Conservation (phyloP, 148 eudicot genomes). For the Persicaria maculosa region DNA sequence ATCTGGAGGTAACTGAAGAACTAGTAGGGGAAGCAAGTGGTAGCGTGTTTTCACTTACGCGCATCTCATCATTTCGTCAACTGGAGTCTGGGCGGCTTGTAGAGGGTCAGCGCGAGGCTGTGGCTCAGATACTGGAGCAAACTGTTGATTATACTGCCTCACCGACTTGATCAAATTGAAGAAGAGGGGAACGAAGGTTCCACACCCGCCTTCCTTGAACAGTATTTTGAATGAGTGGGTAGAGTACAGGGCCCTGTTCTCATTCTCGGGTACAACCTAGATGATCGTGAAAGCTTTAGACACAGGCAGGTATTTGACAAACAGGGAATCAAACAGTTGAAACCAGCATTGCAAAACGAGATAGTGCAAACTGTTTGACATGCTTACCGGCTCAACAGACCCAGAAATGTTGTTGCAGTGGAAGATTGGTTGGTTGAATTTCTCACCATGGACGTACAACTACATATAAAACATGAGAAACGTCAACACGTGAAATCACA, state of each 20-base stretch:
- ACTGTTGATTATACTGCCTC: constrained; percentile 57
- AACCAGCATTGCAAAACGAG: background rate
- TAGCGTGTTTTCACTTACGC: constrained; percentile 51
- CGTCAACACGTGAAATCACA: background rate
- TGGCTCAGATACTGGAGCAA: constrained; percentile 18
- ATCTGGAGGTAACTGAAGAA: background rate
- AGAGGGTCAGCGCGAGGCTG: constrained; percentile 65
- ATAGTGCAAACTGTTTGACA: background rate
- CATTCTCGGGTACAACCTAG: constrained; percentile 80
- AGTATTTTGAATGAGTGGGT: constrained; percentile 86
- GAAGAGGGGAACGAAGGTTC: constrained; percentile 83
- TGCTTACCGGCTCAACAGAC: constrained; percentile 79
- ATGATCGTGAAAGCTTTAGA: constrained; percentile 3
- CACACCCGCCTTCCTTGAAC: constrained; percentile 98
- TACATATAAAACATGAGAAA: constrained; percentile 19
- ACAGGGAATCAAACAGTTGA: background rate
- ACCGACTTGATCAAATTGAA: constrained; percentile 70
- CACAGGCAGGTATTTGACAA: background rate
- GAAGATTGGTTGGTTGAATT: constrained; percentile 91
- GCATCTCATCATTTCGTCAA: constrained; percentile 96
- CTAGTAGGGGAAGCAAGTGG: too few relatives aligned
- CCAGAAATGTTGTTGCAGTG: constrained; percentile 88
- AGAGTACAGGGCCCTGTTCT: constrained; percentile 78
- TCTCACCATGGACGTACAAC: constrained; percentile 70
- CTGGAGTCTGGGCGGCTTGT: constrained; percentile 88